A percentile compares a stretch with the other conserved stretches of the same genome.
Conservation (phyloP, 306 rosid genomes). For the Pterocarpus macrocarpus region DNA sequence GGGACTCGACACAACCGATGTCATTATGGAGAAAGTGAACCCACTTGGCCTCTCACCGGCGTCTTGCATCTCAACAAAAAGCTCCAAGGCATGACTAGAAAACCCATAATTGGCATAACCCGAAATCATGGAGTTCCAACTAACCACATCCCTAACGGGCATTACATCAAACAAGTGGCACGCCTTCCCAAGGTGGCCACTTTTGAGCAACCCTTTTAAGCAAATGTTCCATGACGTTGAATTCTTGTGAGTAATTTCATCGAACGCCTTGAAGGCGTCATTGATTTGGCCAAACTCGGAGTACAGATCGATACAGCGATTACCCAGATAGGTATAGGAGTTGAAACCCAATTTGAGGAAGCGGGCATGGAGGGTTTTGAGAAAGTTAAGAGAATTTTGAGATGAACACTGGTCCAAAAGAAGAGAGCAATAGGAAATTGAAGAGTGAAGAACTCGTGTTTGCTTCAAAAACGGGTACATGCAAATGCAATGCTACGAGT, state of each 20-base stretch:
- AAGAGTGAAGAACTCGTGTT: slow-evolving; percentile 46
- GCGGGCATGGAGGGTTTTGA: slow-evolving; percentile 67
- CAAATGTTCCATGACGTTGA: slow-evolving; percentile 71
- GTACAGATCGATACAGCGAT: slow-evolving; percentile 70
- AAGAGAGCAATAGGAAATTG: slow-evolving; percentile 62
- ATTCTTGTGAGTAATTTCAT: slow-evolving; percentile 69
- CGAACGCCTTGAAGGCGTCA: slow-evolving; percentile 67
- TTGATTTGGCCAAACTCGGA: slow-evolving; percentile 54
- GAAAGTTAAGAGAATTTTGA: slow-evolving; percentile 48
- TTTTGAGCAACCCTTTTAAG: slow-evolving; percentile 63
- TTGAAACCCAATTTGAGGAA: slow-evolving; percentile 74
- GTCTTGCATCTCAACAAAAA: slow-evolving; percentile 69
- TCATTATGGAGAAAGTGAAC: slow-evolving; percentile 77
- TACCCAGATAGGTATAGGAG: slow-evolving; percentile 74
- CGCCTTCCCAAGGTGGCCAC: slow-evolving; percentile 60
- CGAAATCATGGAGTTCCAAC: slow-evolving; percentile 85
- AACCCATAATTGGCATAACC: slow-evolving; percentile 62
- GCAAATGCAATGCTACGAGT: slow-evolving; percentile 43
- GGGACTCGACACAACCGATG: slow-evolving; percentile 53
- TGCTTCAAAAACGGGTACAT: slow-evolving; percentile 73
- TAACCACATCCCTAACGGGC: slow-evolving; percentile 77
- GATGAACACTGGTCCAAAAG: slow-evolving; percentile 62
- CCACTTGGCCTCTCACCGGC: slow-evolving; percentile 68
- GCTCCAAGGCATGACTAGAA: slow-evolving; percentile 53
- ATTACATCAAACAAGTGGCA: slow-evolving; percentile 69